Conservation (phyloP, 306 rosid species). For the Vigna nakashimae region DNA sequence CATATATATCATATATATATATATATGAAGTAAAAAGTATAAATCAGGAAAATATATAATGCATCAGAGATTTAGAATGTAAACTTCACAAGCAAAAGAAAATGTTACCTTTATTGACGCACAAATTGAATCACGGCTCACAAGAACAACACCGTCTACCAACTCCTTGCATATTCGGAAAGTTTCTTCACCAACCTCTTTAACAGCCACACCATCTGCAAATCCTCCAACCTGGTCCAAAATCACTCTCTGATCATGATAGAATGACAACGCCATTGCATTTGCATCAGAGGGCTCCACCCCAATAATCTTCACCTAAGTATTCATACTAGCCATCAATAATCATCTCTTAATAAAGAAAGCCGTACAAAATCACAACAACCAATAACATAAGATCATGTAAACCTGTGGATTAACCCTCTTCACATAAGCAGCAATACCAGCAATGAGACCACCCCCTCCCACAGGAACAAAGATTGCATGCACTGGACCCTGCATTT, state of each 20-base stretch:
- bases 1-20: background rate
- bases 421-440: conserved; percentile 96
- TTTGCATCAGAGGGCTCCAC: conserved; percentile 96
- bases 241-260: conserved; percentile 83
- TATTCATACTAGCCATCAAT: conserved; percentile 17
- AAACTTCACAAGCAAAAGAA: conserved; percentile 38
- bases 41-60: conserved; percentile 5
- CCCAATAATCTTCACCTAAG: conserved; percentile 90
- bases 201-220: conserved; percentile 99
- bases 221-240: conserved; percentile 90
- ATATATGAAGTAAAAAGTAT: background rate
- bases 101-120: conserved; percentile 89
- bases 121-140: conserved; percentile 88
- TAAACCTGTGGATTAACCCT: conserved; percentile 88
- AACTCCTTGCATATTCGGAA: conserved; percentile 86
- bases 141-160: conserved; percentile 93
- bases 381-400: conserved; percentile 25
- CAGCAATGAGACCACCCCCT: conserved; percentile 97
- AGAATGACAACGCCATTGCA: conserved; percentile 91
- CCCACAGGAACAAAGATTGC: conserved; percentile 98
- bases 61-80: conserved; percentile 13
- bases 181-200: conserved; percentile 96
- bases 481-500: conserved; percentile 65
- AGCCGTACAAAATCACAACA: background rate
- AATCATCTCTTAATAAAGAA: conserved; percentile 9